phyloP scores from a whole-genome alignment of 2,329 filamentous ascomycete species.

The Graphiopsis chlorocephala region DNA sequence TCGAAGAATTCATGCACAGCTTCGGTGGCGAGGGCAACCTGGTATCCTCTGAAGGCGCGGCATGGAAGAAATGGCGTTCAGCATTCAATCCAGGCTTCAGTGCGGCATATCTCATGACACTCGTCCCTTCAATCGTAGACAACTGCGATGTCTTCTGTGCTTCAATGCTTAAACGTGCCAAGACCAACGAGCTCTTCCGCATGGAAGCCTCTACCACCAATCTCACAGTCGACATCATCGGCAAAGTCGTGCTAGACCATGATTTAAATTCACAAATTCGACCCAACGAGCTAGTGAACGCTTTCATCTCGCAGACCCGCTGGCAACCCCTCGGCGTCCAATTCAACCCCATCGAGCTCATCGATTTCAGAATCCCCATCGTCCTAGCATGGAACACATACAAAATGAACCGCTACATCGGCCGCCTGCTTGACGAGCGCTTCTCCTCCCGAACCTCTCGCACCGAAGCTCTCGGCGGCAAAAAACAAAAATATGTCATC shows the following conservation, averaged over 20 bases:
- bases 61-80: conserved; percentile 45
- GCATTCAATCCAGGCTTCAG: conserved; percentile 46
- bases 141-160: conserved; percentile 33
- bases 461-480: conserved; percentile 25
- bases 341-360: conserved; percentile 37
- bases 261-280: conserved; percentile 38
- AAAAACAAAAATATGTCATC: conserved; percentile 32
- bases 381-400: conserved; percentile 35
- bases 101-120: conserved; percentile 38
- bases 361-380: conserved; percentile 38
- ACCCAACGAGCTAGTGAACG: conserved; percentile 36
- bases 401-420: conserved; percentile 37
- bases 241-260: conserved; percentile 39
- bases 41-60: conserved; percentile 36
- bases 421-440: conserved; percentile 37
- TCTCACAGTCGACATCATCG: conserved; percentile 44
- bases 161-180: conserved; percentile 37
- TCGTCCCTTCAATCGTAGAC: conserved; percentile 39
- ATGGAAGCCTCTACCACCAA: conserved; percentile 41
- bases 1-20: conserved; percentile 33
- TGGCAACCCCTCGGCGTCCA: conserved; percentile 37
- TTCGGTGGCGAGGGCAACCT: conserved; percentile 40
- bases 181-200: conserved; percentile 37
- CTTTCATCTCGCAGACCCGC: conserved; percentile 36
- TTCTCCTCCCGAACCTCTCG: conserved; percentile 34